Conservation (phyloP, 306 rosid genomes). For the Glycyrrhiza uralensis region DNA sequence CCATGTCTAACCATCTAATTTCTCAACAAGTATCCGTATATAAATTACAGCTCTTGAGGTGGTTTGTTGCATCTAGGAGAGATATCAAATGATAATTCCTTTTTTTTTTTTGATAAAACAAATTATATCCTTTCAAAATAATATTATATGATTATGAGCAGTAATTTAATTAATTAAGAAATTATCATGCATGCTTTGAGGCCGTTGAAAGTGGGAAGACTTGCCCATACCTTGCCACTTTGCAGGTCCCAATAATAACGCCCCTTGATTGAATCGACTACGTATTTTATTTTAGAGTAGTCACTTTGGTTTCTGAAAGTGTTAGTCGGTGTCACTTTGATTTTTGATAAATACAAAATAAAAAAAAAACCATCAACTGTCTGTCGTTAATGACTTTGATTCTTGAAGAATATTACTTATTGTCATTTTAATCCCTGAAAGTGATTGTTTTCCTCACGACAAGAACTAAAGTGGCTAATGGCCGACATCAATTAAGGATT, state of each 20-base stretch:
- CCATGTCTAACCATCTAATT: no score
- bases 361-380: no score
- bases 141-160: neutral
- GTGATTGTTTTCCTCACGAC: no score
- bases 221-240: neutral
- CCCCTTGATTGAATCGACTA: neutral
- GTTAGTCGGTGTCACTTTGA: no score
- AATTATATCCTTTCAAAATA: no score
- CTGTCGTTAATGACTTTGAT: no score
- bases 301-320: no score
- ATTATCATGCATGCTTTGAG: neutral
- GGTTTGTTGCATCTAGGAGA: neutral
- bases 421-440: no score
- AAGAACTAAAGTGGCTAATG: no score
- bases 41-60: neutral
- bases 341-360: neutral
- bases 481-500: no score
- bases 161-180: neutral
- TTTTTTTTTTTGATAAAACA: no score
- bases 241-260: neutral
- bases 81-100: neutral
- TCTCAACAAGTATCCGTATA: neutral
- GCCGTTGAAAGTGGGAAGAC: slow-evolving; percentile 12
- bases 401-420: no score
- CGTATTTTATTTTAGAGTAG: neutral